Conservation (phyloP, 805 yeast genomes). For the Candida jianshihensis region DNA sequence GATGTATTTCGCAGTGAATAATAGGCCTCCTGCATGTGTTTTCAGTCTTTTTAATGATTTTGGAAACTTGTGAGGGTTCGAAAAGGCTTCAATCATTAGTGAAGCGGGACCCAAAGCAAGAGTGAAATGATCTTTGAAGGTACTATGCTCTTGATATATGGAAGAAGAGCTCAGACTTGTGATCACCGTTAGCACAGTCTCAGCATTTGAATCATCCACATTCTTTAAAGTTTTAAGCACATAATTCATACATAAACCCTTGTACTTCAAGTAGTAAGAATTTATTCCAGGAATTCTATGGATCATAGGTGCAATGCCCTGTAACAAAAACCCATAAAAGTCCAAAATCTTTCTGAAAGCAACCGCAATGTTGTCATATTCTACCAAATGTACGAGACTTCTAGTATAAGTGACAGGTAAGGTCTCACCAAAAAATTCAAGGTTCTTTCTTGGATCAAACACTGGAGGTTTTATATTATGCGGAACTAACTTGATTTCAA, state of each 20-base stretch:
- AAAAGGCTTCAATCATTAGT: background rate
- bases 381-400: no score
- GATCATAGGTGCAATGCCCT: no score
- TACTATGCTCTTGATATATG: background rate
- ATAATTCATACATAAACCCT: slow-evolving; percentile 12
- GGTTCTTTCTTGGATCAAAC: no score
- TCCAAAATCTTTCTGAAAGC: no score
- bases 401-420: no score
- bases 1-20: background rate
- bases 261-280: slow-evolving; percentile 5
- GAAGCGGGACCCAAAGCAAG: background rate
- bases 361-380: no score
- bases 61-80: background rate
- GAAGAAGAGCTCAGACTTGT: background rate
- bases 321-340: no score
- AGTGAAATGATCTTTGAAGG: background rate
- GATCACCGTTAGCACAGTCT: background rate
- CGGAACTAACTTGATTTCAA: no score
- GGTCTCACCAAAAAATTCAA: no score
- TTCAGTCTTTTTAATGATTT: background rate
- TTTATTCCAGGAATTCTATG: slow-evolving; percentile 7
- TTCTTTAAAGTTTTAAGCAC: background rate
- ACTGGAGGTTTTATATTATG: no score
- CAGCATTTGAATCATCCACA: background rate
- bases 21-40: background rate